Evolutionary conservation across 2,329 filamentous ascomycete genomes (phyloP).

Genomic region (Hymenoscyphus albidus): DNA sequence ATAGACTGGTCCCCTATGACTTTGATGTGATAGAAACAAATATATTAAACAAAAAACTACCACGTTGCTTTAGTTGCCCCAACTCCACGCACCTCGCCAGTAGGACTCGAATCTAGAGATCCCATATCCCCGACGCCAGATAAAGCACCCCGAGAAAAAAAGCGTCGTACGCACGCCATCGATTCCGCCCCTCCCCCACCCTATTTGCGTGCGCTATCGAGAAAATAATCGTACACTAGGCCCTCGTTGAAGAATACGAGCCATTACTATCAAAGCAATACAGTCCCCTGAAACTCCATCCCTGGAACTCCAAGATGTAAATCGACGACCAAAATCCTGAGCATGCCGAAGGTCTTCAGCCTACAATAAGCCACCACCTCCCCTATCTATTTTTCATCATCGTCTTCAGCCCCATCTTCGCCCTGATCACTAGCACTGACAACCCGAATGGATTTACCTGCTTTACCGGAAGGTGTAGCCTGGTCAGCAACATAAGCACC

Average conservation of each 20-base stretch:
- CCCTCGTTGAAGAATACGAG: constrained; percentile 29
- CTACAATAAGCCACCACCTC: not conserved
- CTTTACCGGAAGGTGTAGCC: constrained; percentile 14
- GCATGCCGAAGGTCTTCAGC: not conserved
- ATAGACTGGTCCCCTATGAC: too few relatives aligned
- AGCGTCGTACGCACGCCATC: constrained; percentile 7
- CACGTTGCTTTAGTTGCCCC: not conserved
- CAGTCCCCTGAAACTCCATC: constrained; percentile 7
- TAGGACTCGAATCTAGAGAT: not conserved
- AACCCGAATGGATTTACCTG: constrained; percentile 25
- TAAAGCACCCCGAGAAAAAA: not conserved
- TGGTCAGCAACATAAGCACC: constrained; percentile 16
- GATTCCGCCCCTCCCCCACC: constrained; percentile 6
- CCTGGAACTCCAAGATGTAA: constrained; percentile 6
- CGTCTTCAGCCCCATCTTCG: constrained; percentile 1
- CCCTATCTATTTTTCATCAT: constrained; percentile 2
- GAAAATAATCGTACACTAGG: constrained; percentile 29
- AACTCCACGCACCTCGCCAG: not conserved
- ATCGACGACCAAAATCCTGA: not conserved
- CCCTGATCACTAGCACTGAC: constrained; percentile 16
- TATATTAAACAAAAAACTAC: not conserved
- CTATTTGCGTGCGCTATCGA: constrained; percentile 11
- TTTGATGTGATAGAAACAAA: not conserved
- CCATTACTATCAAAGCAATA: constrained; percentile 15
- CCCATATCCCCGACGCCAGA: not conserved